Evolutionary conservation across 768 basidiomycete genomes (phyloP), one percentile per base, ranked within the genome.

Genomic region (Hypsizygus marmoreus): DNA sequence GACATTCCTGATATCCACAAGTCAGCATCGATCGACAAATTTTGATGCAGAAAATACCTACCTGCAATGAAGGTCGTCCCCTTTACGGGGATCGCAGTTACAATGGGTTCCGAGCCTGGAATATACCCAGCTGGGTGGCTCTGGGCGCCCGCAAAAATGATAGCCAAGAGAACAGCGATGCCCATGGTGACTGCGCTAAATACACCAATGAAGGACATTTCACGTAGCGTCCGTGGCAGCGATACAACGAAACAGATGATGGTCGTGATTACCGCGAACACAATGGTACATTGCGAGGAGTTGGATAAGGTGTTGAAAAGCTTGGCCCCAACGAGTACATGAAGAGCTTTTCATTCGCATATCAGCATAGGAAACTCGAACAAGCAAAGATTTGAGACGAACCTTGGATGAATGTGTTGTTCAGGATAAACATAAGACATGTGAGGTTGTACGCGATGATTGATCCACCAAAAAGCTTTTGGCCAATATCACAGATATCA

Each of bases 391-490:
- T 17, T 24, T 11, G 14, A 16, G 11, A 45, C 52, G 3, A 14
- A 65, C 75, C 77, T 68, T 75, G 74, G 30, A 76, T 77, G 62
- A 78, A 77, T 13, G 74, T 75, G 56, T 79, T 81, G 62, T 81
- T 81, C 33, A 77, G 58, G 36, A 80, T 61, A 56, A 81, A 74
- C 64, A 81, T 75, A 23, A 77, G 60, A 3, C 71, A 73, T 1
- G 78, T 79, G 24, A 71, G 50, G 40, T 79, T 75, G 59, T 77
- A 79, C 2, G 75, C 78, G 34, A 69, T 46, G 31, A 72, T 50
- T 0, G 76, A 75, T 25, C 76, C 71, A 9, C 73, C 70, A 40
- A 76, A 79, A 24, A 80, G 68, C 36, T 68, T 61, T 31, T 63
- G 65, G 2, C 75, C 76, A 33, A 80, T 76, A 53, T 80, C 76